Conservation (phyloP, 228 moss, liverwort and hornwort species). For the Sphagnum fallax region DNA sequence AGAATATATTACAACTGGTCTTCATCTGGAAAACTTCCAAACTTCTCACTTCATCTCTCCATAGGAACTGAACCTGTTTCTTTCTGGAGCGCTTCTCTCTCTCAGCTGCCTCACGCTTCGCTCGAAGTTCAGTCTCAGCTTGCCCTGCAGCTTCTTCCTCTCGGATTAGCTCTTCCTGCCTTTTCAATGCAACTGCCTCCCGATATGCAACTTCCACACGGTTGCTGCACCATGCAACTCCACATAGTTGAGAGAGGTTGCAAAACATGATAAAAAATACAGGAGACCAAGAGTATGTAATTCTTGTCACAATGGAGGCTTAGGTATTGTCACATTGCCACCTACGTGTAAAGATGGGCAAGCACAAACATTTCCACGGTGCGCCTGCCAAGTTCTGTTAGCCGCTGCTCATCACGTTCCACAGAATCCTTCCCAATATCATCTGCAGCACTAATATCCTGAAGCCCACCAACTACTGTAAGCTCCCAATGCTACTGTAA, state of each 20-base stretch:
- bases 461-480: conserved; percentile 13
- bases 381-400: conserved; percentile 95
- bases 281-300: too few species aligned
- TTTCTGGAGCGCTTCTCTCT: conserved; percentile 99
- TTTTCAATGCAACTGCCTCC: conserved; percentile 94
- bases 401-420: conserved; percentile 89
- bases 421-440: conserved; percentile 98
- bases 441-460: conserved; percentile 96
- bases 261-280: too few species aligned
- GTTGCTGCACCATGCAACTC: conserved; percentile 48
- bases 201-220: conserved; percentile 97
- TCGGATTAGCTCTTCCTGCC: conserved; percentile 98
- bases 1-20: not conserved
- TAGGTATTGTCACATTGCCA: conserved; percentile 1
- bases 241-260: not conserved
- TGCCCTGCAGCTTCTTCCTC: conserved; percentile 99
- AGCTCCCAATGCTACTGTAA: too few species aligned
- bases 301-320: too few species aligned
- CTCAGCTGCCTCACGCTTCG: conserved; percentile 95
- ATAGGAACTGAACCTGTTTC: conserved; percentile 54
- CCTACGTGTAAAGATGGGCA: conserved; percentile 96
- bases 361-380: conserved; percentile 99
- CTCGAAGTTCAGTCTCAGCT: conserved; percentile 92
- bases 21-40: not conserved
- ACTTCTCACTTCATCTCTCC: not conserved